phyloP scores from a whole-genome alignment of 495 filamentous ascomycete genomes.

The Penicillium samsonianum region DNA sequence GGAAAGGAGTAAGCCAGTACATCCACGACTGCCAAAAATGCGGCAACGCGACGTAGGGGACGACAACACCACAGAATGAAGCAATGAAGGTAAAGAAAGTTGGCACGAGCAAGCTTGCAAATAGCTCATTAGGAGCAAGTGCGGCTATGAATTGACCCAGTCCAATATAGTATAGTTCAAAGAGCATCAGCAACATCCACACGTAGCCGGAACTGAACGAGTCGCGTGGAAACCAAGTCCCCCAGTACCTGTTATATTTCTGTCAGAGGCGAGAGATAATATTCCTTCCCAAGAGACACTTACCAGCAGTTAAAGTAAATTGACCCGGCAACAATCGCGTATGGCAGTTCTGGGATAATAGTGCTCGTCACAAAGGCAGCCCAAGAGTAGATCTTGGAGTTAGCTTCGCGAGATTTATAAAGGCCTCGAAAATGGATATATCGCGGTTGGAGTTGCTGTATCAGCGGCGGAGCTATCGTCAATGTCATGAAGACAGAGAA shows the following conservation, averaged over 20 bases:
- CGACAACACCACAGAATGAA: constrained; percentile 64
- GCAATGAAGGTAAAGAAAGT: constrained; percentile 65
- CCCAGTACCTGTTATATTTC: constrained; percentile 42
- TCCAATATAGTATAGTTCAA: constrained; percentile 71
- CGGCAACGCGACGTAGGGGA: constrained; percentile 55
- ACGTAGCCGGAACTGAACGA: constrained; percentile 57
- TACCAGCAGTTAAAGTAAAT: constrained; percentile 63
- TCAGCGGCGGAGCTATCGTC: constrained; percentile 61
- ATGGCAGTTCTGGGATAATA: constrained; percentile 54
- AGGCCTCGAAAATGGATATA: constrained; percentile 50
- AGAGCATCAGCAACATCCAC: constrained; percentile 64
- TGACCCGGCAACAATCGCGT: constrained; percentile 51
- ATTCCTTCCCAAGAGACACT: background rate
- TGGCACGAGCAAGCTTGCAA: constrained; percentile 68
- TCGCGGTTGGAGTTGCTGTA: constrained; percentile 59
- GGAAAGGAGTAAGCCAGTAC: constrained; percentile 66
- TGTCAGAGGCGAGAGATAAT: background rate
- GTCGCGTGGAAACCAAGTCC: constrained; percentile 53
- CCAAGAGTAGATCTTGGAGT: constrained; percentile 57
- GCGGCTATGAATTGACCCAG: constrained; percentile 78
- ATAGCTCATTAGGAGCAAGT: constrained; percentile 68
- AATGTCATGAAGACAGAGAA: constrained; percentile 75
- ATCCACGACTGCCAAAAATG: constrained; percentile 69
- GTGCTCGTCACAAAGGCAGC: constrained; percentile 49
- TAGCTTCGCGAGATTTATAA: constrained; percentile 51